Evolutionary conservation across 2,329 filamentous ascomycete species (phyloP), one percentile per base, ranked within the genome.

Genomic region (Fonsecaea pedrosoi): DNA sequence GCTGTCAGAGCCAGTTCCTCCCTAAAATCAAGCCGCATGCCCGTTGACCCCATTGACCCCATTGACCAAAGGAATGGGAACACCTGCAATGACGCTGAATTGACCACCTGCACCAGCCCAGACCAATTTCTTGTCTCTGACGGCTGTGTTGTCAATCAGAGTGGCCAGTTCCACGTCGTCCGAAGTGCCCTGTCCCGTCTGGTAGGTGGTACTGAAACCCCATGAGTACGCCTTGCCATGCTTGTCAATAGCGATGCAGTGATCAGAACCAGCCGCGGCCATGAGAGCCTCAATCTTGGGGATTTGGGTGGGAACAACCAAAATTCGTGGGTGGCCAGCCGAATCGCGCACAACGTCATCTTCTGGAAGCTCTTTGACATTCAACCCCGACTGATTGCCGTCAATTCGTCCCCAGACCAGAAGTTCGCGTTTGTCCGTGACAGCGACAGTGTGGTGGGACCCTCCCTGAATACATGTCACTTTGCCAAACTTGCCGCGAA

Each of bases 81-180:
- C n/a, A 7, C 70, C 78, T 2, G 79, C 79, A 59, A 81, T 75
- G 13, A 81, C 76, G 10, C 79, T 81, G 73, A 80, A 97, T 76
- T 97, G 94, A 4, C 93, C 93, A 71, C 94, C 94, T n/a, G 90
- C 90, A 53, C 91, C 92, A n/a, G 91, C 91, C 79, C 85, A 92
- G 38, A 88, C 84, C 53, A 97, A 84, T 77, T 89, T 88, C 79
- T 90, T 89, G 50, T 87, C 91, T 35, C 88, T 85, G 34, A 95
- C 86, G 50, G 92, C 93, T 12, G 89, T 91, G 81, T 97, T 97
- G 74, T 96, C 91, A 64, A 97, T 91, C 57, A 89, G 74, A 0
- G 90, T 95, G 0, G 94, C 92, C 30, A 86, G 84, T 72, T 90
- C 85, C 35, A 97, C 85, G 73, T 97, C 92, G 58, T 95, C 91